A percentile compares a stretch with the other conserved stretches of the same genome.
phyloP scores from a whole-genome alignment of 169 alveolate species.

The Eimeria necatrix region DNA sequence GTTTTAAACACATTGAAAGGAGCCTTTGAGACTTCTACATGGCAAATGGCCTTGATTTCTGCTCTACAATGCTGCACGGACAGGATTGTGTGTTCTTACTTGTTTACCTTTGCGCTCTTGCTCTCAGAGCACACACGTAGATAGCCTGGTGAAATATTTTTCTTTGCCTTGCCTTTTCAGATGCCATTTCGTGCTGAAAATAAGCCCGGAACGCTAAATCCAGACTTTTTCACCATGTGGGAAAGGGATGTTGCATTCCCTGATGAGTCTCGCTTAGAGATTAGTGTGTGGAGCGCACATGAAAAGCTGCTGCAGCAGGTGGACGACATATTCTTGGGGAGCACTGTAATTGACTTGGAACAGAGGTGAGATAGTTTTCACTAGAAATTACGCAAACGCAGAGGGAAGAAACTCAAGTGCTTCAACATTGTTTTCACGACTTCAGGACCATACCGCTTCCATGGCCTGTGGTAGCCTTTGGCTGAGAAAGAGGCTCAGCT shows the following conservation, averaged over 20 bases:
- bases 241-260: constrained; percentile 90
- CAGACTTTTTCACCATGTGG: constrained; percentile 87
- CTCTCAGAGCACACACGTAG: too few relatives aligned
- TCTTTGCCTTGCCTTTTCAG: neutral
- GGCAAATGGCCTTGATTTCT: too few relatives aligned
- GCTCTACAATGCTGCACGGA: too few relatives aligned
- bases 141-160: too few relatives aligned
- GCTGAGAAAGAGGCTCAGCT: too few relatives aligned
- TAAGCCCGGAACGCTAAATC: constrained; percentile 84
- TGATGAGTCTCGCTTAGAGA: constrained; percentile 87
- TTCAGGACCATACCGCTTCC: too few relatives aligned
- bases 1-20: neutral
- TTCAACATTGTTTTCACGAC: neutral
- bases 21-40: neutral
- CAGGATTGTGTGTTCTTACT: too few relatives aligned
- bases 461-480: too few relatives aligned
- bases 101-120: too few relatives aligned
- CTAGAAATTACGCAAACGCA: neutral
- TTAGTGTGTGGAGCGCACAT: constrained; percentile 86
- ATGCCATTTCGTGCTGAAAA: constrained; percentile 82
- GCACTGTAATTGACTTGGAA: constrained; percentile 93
- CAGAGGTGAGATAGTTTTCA: constrained; percentile 82
- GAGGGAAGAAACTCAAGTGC: neutral
- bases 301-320: constrained; percentile 84
- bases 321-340: constrained; percentile 90